Base-by-base conservation (phyloP, 805 yeast genomes). In the Candida berthetii region DNA sequence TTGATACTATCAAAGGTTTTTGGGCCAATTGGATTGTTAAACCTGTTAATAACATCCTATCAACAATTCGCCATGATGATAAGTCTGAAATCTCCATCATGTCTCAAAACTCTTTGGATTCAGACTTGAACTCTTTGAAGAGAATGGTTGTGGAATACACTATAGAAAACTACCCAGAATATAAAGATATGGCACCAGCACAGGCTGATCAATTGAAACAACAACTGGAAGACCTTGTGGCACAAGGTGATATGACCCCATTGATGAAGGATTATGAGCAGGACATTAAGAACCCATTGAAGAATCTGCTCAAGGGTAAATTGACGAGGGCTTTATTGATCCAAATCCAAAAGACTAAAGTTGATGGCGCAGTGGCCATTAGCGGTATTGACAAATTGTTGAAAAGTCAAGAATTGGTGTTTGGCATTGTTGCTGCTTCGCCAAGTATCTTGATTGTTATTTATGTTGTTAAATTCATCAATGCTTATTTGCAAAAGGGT, bases 281-380 rank as follows among this genome's bases (percentile, higher is more conserved):
- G 20, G 91, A 88, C 49, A 66, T 93, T 43, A 75, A 78, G 43
- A 58, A 68, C 6, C 98, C 98, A 0, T 55, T 89, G 37, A 71
- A 68, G 42, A 79, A 82, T 31, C 43, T 89, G 3, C 42, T 65
- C 2, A 62, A 64, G 13, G 99, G 98, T 4, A 77, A 80, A 42
- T 71, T 91, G 48, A 61, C 89, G 8, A 72, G 96, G 41, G 80
- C 90, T 14, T 60, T 93, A 36, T 65, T 93, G 54, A 90, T 91
- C 47, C 98, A 93, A 61, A 69, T 93, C n/a, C 99, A 91, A 60
- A 91, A 93, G 63, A 83, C 96, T 11, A 91, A 91, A 62, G 97
- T 93, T 7, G 99, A 91, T 59, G 96, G 96, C 8, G 89, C 85
- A 31, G 67, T 89, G 5, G 98, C 96, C 0, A 75, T 91, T 46